Base-by-base conservation (phyloP, 1,284 basidiomycete species). In the Termitomyces sp. region DNA sequence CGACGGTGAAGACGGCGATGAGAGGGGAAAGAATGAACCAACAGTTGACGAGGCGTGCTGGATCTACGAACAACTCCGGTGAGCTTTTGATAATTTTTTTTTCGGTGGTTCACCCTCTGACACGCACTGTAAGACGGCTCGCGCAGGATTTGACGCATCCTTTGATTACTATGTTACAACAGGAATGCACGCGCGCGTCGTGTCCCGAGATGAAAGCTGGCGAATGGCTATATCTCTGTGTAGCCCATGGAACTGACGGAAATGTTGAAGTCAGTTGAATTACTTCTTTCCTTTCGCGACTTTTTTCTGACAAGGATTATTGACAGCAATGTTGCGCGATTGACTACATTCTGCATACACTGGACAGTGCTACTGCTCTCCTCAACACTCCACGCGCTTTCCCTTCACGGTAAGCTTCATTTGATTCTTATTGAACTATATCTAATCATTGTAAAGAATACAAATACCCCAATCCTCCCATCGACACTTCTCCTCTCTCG, bases 141-240 rank as follows among this genome's bases (percentile, higher is more conserved):
- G 92, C 93, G 1, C 91, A 93, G 66, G 95, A 98, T 67, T 78
- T 97, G 16, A 89, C 91, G 0, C 87, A 92, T 59, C 92, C 94
- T 0, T 81, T 97, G 49, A 86, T 98, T 46, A 91, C 88, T 2
- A 84, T 86, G 62, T 77, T 98, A 16, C 86, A 96, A 63, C 80
- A 84, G 57, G 87, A 91, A 64, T 98, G 95, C 64, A 89, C 84
- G 8, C 82, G 89, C 37, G 71, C 79, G 47, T 83, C 88, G 8
- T 98, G 95, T 73, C 90, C 91, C 1, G 89, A 96, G 68, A 97
- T 98, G 95, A 96, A 96, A 68, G 94, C 95, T 13, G 91, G 89
- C 48, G 93, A 97, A 74, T 97, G 95, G 93, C 78, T 93, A 40
- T 98, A 96, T 70, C 75, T 98, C 3, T 99, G 96, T 64, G 94